Percentiles rank a stretch among this genome's conserved stretches.
These are phyloP conservation scores for Chromosphaera perkinsii DNA, from an alignment of 208 protist genomes.

Conservation along the genomic window DNA sequence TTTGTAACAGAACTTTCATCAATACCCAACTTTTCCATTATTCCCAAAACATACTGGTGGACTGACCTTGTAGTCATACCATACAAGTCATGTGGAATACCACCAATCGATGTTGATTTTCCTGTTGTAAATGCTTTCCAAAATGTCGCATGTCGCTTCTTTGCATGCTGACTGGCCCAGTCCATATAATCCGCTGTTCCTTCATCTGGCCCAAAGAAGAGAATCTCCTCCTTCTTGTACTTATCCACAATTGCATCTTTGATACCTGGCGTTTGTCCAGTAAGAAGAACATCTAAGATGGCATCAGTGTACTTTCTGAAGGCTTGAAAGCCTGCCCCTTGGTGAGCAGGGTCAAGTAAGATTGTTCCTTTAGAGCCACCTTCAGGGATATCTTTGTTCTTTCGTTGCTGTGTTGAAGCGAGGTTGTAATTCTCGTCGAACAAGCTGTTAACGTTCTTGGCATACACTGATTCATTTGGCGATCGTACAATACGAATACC, in stretches of 20 bases:
- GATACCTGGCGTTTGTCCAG: slow-evolving; percentile 22
- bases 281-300: slow-evolving; percentile 78
- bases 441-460: slow-evolving; percentile 73
- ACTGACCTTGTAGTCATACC: slow-evolving; percentile 89
- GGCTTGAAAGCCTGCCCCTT: slow-evolving; percentile 57
- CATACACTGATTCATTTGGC: slow-evolving; percentile 68
- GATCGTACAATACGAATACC: slow-evolving; percentile 88
- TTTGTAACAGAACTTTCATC: slow-evolving; percentile 79
- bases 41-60: slow-evolving; percentile 78
- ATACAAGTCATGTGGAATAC: slow-evolving; percentile 82
- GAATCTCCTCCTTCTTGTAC: slow-evolving; percentile 59
- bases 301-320: slow-evolving; percentile 88
- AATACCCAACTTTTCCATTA: slow-evolving; percentile 72
- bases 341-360: slow-evolving; percentile 32
- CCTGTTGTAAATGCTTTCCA: slow-evolving; percentile 93
- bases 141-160: slow-evolving; percentile 67
- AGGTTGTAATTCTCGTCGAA: slow-evolving; percentile 95
- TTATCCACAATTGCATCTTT: slow-evolving; percentile 30
- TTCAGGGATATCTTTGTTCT: slow-evolving; percentile 81
- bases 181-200: slow-evolving; percentile 79
- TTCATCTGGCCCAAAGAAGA: slow-evolving; percentile 89
- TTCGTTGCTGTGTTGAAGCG: slow-evolving; percentile 72
- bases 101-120: slow-evolving; percentile 71
- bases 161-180: slow-evolving; percentile 58
- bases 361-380: slow-evolving; percentile 86